Evolutionary conservation across 75 land plant genomes (phyloP).

Genomic region (Isoetes taiwanensis): DNA sequence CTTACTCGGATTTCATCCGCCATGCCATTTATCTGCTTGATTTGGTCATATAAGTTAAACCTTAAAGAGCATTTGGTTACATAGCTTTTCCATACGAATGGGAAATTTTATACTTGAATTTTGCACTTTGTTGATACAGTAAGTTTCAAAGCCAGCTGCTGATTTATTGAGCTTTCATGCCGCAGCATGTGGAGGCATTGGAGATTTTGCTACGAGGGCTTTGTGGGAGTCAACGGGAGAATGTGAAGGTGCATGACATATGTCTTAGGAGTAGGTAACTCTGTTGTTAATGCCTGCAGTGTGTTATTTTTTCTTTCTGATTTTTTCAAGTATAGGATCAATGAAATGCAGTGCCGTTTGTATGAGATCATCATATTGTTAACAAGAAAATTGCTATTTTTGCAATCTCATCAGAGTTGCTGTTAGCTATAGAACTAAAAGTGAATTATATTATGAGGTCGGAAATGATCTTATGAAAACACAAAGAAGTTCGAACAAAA

Average conservation of each 20-base stretch:
- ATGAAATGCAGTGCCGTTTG: too few relatives aligned
- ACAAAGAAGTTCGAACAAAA: too few relatives aligned
- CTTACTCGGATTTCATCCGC: neutral
- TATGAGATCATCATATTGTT: too few relatives aligned
- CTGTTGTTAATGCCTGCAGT: too few relatives aligned
- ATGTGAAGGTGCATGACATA: conserved; percentile 71
- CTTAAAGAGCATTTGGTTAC: neutral
- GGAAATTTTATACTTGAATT: neutral
- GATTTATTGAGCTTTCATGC: neutral
- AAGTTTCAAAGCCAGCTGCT: neutral
- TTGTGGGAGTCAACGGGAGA: conserved; percentile 65
- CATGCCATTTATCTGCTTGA: neutral
- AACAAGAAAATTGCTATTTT: too few relatives aligned
- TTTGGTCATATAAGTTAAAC: neutral
- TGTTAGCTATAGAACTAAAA: too few relatives aligned
- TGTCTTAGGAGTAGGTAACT: conserved; percentile 58
- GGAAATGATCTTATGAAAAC: too few relatives aligned
- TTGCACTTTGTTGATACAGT: neutral
- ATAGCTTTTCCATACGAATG: neutral
- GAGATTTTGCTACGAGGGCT: conserved; percentile 88
- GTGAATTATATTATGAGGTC: too few relatives aligned
- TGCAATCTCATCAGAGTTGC: too few relatives aligned
- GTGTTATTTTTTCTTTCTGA: too few relatives aligned
- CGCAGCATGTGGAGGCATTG: conserved; percentile 88
- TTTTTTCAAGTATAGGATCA: too few relatives aligned